Conservation (phyloP, 805 yeast genomes). For the Yarrowia alimentaria region DNA sequence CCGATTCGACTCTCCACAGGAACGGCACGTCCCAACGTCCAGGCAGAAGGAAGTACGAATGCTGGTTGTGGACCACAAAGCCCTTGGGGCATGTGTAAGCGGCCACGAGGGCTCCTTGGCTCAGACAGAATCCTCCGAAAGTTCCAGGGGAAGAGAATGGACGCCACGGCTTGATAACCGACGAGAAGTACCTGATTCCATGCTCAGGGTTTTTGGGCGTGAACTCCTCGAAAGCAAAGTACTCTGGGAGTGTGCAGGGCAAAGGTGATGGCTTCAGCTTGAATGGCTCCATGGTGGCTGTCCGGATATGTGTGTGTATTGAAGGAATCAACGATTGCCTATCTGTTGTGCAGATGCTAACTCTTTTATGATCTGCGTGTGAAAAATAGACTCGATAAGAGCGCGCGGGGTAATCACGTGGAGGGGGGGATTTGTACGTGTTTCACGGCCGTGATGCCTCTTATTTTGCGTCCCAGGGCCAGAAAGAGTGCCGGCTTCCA, state of each 20-base stretch:
- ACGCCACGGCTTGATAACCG: conserved; percentile 23
- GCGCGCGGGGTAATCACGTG: conserved; percentile 19
- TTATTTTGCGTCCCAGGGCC: no score
- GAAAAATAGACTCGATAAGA: conserved; percentile 1
- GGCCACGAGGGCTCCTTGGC: conserved; percentile 10
- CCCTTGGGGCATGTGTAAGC: conserved; percentile 20
- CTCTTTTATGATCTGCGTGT: neutral
- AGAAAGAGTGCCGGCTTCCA: no score
- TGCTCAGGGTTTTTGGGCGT: conserved; percentile 18
- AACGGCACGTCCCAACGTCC: conserved; percentile 37
- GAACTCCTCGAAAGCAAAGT: conserved; percentile 9
- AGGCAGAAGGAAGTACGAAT: conserved; percentile 37
- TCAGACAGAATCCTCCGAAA: conserved; percentile 24
- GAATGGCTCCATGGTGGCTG: conserved; percentile 17
- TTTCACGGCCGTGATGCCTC: neutral
- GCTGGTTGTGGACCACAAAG: conserved; percentile 30
- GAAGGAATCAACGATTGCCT: no score
- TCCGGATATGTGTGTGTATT: neutral
- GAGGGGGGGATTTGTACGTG: neutral
- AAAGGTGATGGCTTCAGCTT: conserved; percentile 12
- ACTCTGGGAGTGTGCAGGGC: conserved; percentile 8
- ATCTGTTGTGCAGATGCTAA: no score
- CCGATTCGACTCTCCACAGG: conserved; percentile 34
- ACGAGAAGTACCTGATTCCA: conserved; percentile 12
- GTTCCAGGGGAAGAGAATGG: conserved; percentile 26